These are phyloP conservation scores for Boletus subparvulus DNA, from an alignment of 768 basidiomycete genomes.

Conservation along the genomic window DNA sequence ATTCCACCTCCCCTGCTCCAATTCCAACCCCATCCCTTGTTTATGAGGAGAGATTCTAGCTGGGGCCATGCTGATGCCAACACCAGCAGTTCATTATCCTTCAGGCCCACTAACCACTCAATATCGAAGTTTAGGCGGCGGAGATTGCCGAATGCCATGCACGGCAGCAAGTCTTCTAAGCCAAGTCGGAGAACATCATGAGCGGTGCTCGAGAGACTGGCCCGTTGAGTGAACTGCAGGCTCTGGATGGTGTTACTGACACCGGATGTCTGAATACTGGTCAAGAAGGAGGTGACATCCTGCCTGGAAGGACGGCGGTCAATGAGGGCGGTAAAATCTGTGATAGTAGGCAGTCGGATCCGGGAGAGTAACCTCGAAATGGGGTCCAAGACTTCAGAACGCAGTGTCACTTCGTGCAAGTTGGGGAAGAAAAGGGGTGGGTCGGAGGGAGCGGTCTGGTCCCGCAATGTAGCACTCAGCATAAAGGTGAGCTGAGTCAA, in stretches of 20 bases:
- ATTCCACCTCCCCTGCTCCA: background rate
- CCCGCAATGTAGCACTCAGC: background rate
- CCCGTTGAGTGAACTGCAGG: background rate
- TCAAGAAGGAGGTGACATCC: background rate
- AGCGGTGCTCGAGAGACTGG: too few species aligned
- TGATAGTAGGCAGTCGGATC: background rate
- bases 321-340: background rate
- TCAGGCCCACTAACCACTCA: too few species aligned
- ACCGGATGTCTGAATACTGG: background rate
- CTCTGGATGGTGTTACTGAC: background rate
- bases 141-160: too few species aligned
- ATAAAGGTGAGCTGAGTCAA: background rate
- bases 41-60: too few species aligned
- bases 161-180: too few species aligned
- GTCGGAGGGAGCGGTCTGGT: background rate
- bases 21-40: background rate
- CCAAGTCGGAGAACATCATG: too few species aligned
- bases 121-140: too few species aligned
- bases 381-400: background rate
- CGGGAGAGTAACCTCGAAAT: background rate
- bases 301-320: background rate
- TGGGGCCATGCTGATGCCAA: too few species aligned
- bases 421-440: background rate
- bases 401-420: background rate
- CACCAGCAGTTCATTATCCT: too few species aligned